Base-by-base conservation (phyloP, 208 protist species). In the Tritrichomonas foetus region DNA sequence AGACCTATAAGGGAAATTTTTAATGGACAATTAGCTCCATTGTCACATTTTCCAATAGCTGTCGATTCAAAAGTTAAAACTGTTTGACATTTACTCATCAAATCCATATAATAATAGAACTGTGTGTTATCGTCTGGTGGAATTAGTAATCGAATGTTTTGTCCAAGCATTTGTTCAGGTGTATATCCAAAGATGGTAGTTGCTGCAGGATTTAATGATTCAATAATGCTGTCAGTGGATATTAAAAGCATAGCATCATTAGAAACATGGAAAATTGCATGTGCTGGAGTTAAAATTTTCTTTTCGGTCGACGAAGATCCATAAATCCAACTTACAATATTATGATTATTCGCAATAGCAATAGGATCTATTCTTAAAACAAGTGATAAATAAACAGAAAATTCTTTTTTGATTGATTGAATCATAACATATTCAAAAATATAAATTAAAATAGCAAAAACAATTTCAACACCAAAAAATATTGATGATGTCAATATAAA, bases 151-250 rank as follows among this genome's bases (percentile, higher is more conserved):
- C 13, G 33, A 53, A 89, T 9, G 39, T 89, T 89, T 57, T 89
- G 78, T 20, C 78, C 78, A 30, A 89, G 30, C 11, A 89, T 89
- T 89, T 89, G 78, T 57, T 89, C 78, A 55, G 78, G 78, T 57
- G 78, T 89, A 57, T 57, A 89, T 1, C 78, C 78, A 39, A 89
- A 50, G n/a, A 89, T 53, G 20, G 47, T 20, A 22, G 41, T 57
- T 22, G 47, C 27, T 39, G 78, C 9, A 39, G 44, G 44, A 36
- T 89, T 89, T n/a, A 47, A n/a, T 1, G 16, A 33, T 57, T 89
- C 78, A 39, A 89, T 49, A 47, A 89, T 57, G 33, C 27, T 27
- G 39, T 89, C 33, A 16, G 57, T 22, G 20, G 44, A 53, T 33
- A 47, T 57, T 8, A 30, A 50, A 30, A 82, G n/a, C 3, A 89